phyloP scores from a whole-genome alignment of 106 monocot genomes.

The Acanthochlamys bracteata region DNA sequence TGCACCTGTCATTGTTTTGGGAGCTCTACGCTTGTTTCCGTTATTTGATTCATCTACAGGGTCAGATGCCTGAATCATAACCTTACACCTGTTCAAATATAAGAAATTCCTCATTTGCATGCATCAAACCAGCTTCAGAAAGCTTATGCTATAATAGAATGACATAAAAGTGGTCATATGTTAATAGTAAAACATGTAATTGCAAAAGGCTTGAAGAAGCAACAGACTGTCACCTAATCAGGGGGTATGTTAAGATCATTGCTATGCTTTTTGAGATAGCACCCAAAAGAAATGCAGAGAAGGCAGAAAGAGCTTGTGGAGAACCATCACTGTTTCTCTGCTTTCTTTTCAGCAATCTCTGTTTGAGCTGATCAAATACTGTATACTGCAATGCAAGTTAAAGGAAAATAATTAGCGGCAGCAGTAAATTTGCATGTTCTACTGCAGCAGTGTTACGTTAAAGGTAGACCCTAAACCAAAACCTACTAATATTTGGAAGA shows the following conservation, averaged over 20 bases:
- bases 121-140: neutral
- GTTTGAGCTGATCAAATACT: constrained; percentile 75
- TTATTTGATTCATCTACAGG: constrained; percentile 19
- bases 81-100: constrained; percentile 64
- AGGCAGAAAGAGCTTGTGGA: constrained; percentile 50
- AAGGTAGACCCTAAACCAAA: too few species aligned
- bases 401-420: neutral
- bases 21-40: constrained; percentile 28
- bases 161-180: neutral
- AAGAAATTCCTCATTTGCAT: neutral
- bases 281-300: constrained; percentile 63
- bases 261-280: constrained; percentile 62
- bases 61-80: constrained; percentile 79
- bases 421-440: too few species aligned
- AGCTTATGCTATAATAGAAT: too few species aligned
- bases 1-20: constrained; percentile 51
- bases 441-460: too few species aligned
- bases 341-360: constrained; percentile 23
- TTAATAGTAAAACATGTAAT: neutral
- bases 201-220: neutral
- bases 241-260: constrained; percentile 60
- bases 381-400: constrained; percentile 42
- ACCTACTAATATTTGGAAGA: too few species aligned
- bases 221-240: constrained; percentile 38
- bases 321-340: constrained; percentile 24